These are phyloP conservation scores for Brasilioporus rufonigricans DNA, from an alignment of 768 basidiomycete genomes.

Conservation along the genomic window DNA sequence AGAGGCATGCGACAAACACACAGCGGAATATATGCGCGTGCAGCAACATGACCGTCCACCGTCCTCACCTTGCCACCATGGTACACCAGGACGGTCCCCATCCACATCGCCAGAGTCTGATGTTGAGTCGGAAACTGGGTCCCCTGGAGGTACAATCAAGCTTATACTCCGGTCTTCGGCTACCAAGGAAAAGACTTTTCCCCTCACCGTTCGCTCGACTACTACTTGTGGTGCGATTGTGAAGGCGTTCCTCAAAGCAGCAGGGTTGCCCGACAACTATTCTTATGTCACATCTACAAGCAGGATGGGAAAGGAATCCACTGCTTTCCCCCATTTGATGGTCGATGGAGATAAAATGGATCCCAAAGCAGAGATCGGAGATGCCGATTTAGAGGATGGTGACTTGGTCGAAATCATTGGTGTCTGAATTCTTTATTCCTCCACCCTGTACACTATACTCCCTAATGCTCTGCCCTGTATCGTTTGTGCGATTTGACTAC, in stretches of 20 bases:
- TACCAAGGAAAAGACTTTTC: constrained; percentile 50
- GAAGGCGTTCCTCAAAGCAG: constrained; percentile 69
- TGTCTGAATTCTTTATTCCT: constrained; percentile 31
- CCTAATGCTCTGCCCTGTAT: constrained; percentile 13
- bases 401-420: constrained; percentile 77
- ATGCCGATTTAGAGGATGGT: constrained; percentile 74
- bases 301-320: constrained; percentile 31
- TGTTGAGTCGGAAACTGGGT: constrained; percentile 36
- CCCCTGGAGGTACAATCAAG: constrained; percentile 53
- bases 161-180: constrained; percentile 59
- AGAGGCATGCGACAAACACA: constrained; percentile 67
- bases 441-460: constrained; percentile 6
- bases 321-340: constrained; percentile 37
- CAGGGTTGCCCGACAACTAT: constrained; percentile 58
- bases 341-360: constrained; percentile 74
- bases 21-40: constrained; percentile 62
- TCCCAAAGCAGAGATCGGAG: constrained; percentile 57
- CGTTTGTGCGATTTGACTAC: constrained; percentile 2
- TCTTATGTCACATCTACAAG: constrained; percentile 34
- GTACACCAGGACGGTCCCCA: constrained; percentile 8
- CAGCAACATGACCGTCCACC: constrained; percentile 29
- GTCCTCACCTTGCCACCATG: constrained; percentile 20
- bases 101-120: constrained; percentile 26
- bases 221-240: constrained; percentile 78
- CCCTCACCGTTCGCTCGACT: constrained; percentile 67